phyloP scores from a whole-genome alignment of 2,329 filamentous ascomycete genomes.

The Xylaria sp. region DNA sequence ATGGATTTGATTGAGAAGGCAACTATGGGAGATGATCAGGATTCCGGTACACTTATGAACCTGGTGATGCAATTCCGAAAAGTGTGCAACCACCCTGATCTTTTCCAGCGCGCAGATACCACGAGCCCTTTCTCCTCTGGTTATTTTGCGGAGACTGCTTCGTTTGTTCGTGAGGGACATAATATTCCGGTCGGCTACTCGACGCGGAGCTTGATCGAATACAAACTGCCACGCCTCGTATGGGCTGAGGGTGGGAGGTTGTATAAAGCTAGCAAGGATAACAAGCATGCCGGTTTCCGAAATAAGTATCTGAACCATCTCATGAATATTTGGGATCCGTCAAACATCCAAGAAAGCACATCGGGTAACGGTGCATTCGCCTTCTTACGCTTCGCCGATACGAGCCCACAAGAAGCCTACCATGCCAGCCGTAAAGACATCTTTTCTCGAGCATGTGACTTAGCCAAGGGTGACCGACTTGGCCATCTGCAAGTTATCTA shows the following conservation, averaged over 20 bases:
- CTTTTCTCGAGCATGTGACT: slow-evolving; percentile 76
- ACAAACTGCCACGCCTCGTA: slow-evolving; percentile 82
- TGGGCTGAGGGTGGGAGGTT: slow-evolving; percentile 83
- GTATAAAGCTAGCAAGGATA: slow-evolving; percentile 76
- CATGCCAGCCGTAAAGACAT: slow-evolving; percentile 74
- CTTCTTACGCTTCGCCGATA: slow-evolving; percentile 87
- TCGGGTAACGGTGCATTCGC: slow-evolving; percentile 77
- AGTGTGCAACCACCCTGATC: slow-evolving; percentile 97
- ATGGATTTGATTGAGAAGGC: slow-evolving; percentile 99
- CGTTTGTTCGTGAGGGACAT: slow-evolving; percentile 88
- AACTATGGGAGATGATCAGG: slow-evolving; percentile 90
- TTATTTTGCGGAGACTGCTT: slow-evolving; percentile 94
- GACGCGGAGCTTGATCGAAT: slow-evolving; percentile 85
- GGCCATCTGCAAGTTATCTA: slow-evolving; percentile 75
- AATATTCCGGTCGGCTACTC: slow-evolving; percentile 87
- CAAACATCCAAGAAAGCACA: slow-evolving; percentile 75
- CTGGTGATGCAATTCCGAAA: slow-evolving; percentile 99
- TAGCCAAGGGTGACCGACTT: slow-evolving; percentile 67
- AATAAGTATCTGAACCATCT: slow-evolving; percentile 80
- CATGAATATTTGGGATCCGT: slow-evolving; percentile 90
- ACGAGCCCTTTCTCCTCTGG: slow-evolving; percentile 84
- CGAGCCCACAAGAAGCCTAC: slow-evolving; percentile 77
- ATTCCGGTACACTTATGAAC: slow-evolving; percentile 97
- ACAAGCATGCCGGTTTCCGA: slow-evolving; percentile 80
- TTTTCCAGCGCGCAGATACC: slow-evolving; percentile 95